Evolutionary conservation across 441 rosid species (phyloP).

Genomic region (Pelargonium citronellum): DNA sequence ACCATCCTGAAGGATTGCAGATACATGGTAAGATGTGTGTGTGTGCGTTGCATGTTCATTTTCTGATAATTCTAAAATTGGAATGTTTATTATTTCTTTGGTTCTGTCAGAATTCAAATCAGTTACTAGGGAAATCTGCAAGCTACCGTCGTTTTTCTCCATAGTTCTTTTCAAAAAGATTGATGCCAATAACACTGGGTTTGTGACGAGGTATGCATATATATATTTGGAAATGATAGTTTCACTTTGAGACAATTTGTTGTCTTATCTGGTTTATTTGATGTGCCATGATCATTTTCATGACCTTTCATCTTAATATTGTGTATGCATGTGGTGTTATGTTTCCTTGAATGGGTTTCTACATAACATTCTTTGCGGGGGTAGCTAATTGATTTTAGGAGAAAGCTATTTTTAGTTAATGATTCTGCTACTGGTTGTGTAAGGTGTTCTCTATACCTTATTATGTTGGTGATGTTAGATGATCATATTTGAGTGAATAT

Average conservation of each 20-base stretch:
- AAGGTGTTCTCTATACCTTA: not conserved
- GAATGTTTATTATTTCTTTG: slow-evolving; percentile 19
- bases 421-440: not conserved
- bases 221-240: not conserved
- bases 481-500: not conserved
- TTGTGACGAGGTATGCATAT: slow-evolving; percentile 61
- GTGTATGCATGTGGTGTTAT: not conserved
- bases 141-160: slow-evolving; percentile 92
- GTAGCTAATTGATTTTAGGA: not conserved
- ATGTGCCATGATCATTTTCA: not conserved
- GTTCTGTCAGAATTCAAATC: slow-evolving; percentile 66
- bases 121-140: slow-evolving; percentile 89
- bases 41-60: not conserved
- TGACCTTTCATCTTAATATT: not conserved
- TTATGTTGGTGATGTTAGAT: slow-evolving; percentile 2
- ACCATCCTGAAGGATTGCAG: slow-evolving; percentile 69
- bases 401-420: not conserved
- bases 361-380: not conserved
- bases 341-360: not conserved
- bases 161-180: slow-evolving; percentile 67
- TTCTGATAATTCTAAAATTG: slow-evolving; percentile 16
- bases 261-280: not conserved
- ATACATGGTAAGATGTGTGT: slow-evolving; percentile 50
- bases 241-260: not conserved
- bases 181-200: slow-evolving; percentile 57